Evolutionary conservation across 2,329 filamentous ascomycete genomes (phyloP), one percentile per base, ranked within the genome.

Genomic region (Eurotiales sp.): DNA sequence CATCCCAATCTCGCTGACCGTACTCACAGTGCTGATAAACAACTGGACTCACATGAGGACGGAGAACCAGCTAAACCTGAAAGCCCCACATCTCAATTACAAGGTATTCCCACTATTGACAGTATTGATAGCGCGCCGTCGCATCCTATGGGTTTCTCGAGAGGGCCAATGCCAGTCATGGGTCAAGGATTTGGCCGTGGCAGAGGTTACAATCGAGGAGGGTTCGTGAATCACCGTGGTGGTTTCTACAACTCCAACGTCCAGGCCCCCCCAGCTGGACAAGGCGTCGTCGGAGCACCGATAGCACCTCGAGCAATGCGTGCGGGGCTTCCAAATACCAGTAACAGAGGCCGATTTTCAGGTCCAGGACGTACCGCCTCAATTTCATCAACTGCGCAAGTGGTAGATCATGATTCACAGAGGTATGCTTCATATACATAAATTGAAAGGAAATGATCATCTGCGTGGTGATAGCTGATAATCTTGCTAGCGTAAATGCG

Each of bases 251-350:
- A 64, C 43, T 45, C 39, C 43, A 41, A 52, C 55, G 71, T 54
- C 68, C 75, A 6, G 69, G 70, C 46, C 23, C 46, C 52, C 8
- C 36, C 47, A 4, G 21, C 43, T 23, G 77, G 77, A 4, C 72
- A 89, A 79, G 80, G 80, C 32, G 80, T 83, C 47, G 75, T 75
- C 63, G 81, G 81, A 72, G 93, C 93, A 23, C 93, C 93, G 23
- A 95, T 87, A 50, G 93, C 91, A 8, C 93, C 93, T 43, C 91
- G 93, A 71, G 93, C 93, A 15, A 95, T 97, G 89, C 82, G 92
- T 56, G 87, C 93, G 70, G 90, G 90, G 25, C 76, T 90, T 10
- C 87, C 88, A 46, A 95, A 95, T 68, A 91, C 86, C 52, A 88
- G 87, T 59, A 80, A 19, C 4, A 50, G 88, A 57, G 81, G 87